Percentiles rank a stretch among this genome's conserved stretches.
phyloP scores from a whole-genome alignment of 345 rosid species.

The Arabis alpina region DNA sequence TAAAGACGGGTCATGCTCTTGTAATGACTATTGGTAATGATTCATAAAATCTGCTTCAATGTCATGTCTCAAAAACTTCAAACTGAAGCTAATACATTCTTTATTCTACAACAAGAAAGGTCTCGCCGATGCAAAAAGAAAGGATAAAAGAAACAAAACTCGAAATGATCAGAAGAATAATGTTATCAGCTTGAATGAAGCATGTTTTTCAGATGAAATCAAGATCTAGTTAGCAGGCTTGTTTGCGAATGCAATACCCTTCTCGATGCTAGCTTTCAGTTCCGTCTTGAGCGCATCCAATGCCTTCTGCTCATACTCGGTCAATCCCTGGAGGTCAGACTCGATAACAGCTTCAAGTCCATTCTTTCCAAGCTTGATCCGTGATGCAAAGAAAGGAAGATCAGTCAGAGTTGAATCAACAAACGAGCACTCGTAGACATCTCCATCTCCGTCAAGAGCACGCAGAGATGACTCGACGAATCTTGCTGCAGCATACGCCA shows the following conservation, averaged over 20 bases:
- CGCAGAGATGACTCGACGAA: slow-evolving; percentile 96
- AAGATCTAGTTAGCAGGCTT: slow-evolving; percentile 57
- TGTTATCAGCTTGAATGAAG: slow-evolving; percentile 32
- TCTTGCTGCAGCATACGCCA: slow-evolving; percentile 98
- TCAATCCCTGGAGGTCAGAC: slow-evolving; percentile 73
- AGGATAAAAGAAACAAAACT: slow-evolving; percentile 34
- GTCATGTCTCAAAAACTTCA: slow-evolving; percentile 34
- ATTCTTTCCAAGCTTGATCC: slow-evolving; percentile 81
- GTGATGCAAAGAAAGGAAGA: slow-evolving; percentile 87
- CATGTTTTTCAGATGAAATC: slow-evolving; percentile 12
- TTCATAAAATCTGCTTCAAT: slow-evolving; percentile 18
- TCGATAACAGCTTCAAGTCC: slow-evolving; percentile 82
- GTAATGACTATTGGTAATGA: slow-evolving; percentile 73
- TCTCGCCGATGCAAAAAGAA: slow-evolving; percentile 32
- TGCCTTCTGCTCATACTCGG: slow-evolving; percentile 82
- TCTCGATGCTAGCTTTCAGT: slow-evolving; percentile 83
- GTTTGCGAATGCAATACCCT: slow-evolving; percentile 75
- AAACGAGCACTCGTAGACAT: slow-evolving; percentile 82
- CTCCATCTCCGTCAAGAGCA: slow-evolving; percentile 88
- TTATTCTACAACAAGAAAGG: slow-evolving; percentile 40
- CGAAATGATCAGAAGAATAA: slow-evolving; percentile 32
- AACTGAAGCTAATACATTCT: slow-evolving; percentile 38
- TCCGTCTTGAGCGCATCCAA: slow-evolving; percentile 79
- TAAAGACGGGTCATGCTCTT: slow-evolving; percentile 64
- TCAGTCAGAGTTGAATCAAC: slow-evolving; percentile 80